phyloP scores from a whole-genome alignment of 73 alveolate species.

The Paramecium biaurelia region DNA sequence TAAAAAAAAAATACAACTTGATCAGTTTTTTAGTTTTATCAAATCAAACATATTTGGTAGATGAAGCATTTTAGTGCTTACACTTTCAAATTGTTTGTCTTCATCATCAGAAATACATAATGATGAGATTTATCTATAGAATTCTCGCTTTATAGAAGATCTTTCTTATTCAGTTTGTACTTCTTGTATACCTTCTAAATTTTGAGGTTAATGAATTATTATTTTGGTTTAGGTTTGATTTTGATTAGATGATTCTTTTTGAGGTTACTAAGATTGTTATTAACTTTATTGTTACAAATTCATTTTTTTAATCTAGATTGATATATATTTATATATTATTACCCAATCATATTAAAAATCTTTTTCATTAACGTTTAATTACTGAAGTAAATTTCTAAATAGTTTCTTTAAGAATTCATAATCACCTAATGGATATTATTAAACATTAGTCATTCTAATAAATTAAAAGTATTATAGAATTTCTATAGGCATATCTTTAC shows the following conservation, averaged over 20 bases:
- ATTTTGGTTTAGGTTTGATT: neutral
- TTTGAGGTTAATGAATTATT: neutral
- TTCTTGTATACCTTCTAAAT: slow-evolving; percentile 37
- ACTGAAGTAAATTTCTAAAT: slow-evolving; percentile 14
- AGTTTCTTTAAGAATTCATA: slow-evolving; percentile 55
- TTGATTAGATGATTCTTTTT: neutral
- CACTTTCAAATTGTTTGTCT: slow-evolving; percentile 7
- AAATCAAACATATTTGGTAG: slow-evolving; percentile 36
- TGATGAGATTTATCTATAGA: neutral
- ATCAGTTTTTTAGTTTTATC: slow-evolving; percentile 11
- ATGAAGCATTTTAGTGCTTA: neutral
- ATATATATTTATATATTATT: neutral
- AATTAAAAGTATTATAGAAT: slow-evolving; percentile 22
- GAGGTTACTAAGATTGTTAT: neutral
- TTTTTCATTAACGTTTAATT: slow-evolving; percentile 45
- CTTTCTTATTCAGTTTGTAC: slow-evolving; percentile 16
- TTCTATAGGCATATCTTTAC: slow-evolving; percentile 55
- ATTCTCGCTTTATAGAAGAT: neutral
- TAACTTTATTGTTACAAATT: neutral
- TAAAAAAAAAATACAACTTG: neutral
- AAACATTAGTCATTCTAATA: slow-evolving; percentile 46
- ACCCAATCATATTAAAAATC: slow-evolving; percentile 65
- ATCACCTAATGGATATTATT: slow-evolving; percentile 31
- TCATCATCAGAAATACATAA: neutral
- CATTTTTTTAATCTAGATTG: neutral